phyloP scores from a whole-genome alignment of 768 basidiomycete genomes.

The Cubamyces sp. region DNA sequence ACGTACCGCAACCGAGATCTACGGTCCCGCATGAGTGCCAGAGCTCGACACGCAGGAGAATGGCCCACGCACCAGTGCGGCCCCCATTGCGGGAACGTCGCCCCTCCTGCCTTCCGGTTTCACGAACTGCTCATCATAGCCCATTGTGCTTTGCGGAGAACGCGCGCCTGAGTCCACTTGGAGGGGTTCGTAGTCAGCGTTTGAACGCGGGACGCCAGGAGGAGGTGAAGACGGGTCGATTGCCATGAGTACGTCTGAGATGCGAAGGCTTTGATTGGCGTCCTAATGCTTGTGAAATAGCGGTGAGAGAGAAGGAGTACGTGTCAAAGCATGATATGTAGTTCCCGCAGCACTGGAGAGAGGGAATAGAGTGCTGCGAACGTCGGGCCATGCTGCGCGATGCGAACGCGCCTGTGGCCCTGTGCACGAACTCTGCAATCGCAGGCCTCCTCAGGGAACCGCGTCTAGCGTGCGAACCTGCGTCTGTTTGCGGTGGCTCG shows the following conservation, averaged over 20 bases:
- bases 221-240: not conserved
- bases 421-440: not conserved
- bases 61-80: constrained; percentile 42
- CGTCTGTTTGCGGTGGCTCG: too few relatives aligned
- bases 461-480: too few relatives aligned
- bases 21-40: not conserved
- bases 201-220: not conserved
- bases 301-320: constrained; percentile 12
- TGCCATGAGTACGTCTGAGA: constrained; percentile 7
- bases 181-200: constrained; percentile 22
- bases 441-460: not conserved
- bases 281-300: not conserved
- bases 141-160: constrained; percentile 17
- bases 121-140: constrained; percentile 22
- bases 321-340: constrained; percentile 26
- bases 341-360: constrained; percentile 10
- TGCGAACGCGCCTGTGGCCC: not conserved
- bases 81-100: constrained; percentile 40
- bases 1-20: constrained; percentile 11
- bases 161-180: constrained; percentile 6
- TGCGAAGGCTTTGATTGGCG: constrained; percentile 9
- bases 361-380: constrained; percentile 13
- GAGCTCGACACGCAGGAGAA: not conserved
- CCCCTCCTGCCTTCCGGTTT: constrained; percentile 45
- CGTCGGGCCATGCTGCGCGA: not conserved